Conservation (phyloP, 2,329 filamentous ascomycete genomes). For the Sphaerostilbella broomeana region DNA sequence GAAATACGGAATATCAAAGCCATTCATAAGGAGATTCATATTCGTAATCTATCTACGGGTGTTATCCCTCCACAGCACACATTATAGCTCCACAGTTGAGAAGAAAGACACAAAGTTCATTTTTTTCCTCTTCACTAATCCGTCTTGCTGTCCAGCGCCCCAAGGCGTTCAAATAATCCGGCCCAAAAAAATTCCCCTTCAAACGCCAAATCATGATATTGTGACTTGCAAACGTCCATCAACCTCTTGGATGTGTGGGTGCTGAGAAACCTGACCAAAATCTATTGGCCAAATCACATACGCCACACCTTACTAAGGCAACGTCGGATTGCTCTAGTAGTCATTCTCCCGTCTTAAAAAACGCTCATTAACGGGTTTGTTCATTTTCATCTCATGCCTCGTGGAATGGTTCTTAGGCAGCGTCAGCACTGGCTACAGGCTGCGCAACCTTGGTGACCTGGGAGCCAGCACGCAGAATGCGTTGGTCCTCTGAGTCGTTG, state of each 20-base stretch:
- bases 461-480: slow-evolving; percentile 76
- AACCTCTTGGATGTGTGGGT: too few relatives aligned
- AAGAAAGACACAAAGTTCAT: too few relatives aligned
- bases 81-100: too few relatives aligned
- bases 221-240: too few relatives aligned
- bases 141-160: too few relatives aligned
- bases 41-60: not conserved
- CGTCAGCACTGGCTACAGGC: slow-evolving; percentile 76
- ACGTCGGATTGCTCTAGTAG: too few relatives aligned
- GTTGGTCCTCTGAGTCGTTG: slow-evolving; percentile 73
- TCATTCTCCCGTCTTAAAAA: too few relatives aligned
- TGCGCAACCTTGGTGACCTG: slow-evolving; percentile 79
- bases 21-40: not conserved
- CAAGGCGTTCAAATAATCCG: not conserved
- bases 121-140: too few relatives aligned
- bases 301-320: too few relatives aligned
- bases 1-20: not conserved
- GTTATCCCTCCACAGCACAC: too few relatives aligned
- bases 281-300: not conserved
- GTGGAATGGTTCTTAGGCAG: slow-evolving; percentile 49
- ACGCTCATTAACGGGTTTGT: not conserved
- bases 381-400: not conserved
- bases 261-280: too few relatives aligned
- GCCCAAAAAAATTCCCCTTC: not conserved
- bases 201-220: slow-evolving; percentile 10